Evolutionary conservation across 345 rosid species (phyloP).

Genomic region (Acer campestre): DNA sequence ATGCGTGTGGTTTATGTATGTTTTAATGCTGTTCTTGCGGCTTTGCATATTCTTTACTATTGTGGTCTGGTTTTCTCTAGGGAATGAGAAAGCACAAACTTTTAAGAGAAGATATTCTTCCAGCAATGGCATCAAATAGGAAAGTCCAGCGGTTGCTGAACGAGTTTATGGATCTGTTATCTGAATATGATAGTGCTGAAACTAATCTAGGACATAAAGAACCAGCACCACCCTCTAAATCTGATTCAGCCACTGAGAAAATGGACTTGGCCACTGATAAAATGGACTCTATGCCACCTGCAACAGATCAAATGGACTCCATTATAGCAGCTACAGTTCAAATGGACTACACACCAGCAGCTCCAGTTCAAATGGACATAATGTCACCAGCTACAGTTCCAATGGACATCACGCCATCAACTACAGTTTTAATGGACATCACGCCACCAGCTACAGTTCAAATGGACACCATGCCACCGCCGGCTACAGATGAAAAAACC

Average conservation of each 20-base stretch:
- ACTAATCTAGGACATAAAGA: conserved; percentile 30
- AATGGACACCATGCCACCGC: not conserved
- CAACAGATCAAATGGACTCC: conserved; percentile 17
- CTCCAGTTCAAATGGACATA: not conserved
- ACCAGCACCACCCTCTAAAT: conserved; percentile 14
- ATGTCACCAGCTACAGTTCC: not conserved
- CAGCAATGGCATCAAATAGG: conserved; percentile 95
- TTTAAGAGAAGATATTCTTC: conserved; percentile 84
- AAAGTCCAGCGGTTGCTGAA: conserved; percentile 94
- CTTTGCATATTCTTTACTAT: conserved; percentile 1
- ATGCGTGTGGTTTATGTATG: not conserved
- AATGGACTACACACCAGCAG: not conserved
- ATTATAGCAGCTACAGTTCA: not conserved
- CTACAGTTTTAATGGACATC: not conserved
- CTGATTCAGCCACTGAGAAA: conserved; percentile 25
- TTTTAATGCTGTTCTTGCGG: not conserved
- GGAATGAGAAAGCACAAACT: conserved; percentile 94
- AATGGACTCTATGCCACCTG: conserved; percentile 18
- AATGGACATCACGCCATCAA: not conserved
- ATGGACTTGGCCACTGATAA: conserved; percentile 30
- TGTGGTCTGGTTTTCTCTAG: conserved; percentile 39
- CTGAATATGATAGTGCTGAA: conserved; percentile 72
- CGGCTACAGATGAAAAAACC: conserved; percentile 12
- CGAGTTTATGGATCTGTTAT: conserved; percentile 91
- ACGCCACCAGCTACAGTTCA: not conserved